Conservation (phyloP, 306 rosid species). For the Fragaria vesca region DNA sequence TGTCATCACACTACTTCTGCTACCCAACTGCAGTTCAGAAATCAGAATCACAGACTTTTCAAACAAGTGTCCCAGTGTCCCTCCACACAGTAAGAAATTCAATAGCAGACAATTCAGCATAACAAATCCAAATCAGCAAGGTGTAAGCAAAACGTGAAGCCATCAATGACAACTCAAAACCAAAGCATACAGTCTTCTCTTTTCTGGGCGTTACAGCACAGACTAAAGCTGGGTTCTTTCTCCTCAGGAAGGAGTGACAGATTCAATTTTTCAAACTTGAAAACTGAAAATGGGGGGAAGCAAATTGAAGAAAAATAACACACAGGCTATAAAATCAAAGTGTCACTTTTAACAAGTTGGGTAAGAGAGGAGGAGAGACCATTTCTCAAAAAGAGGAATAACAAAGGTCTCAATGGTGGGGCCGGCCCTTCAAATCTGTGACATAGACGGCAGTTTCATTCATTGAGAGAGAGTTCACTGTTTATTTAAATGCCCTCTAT, state of each 20-base stretch:
- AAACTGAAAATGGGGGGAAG: constrained; percentile 7
- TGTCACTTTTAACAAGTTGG: not conserved
- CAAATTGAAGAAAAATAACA: too few species aligned
- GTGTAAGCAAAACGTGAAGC: constrained; percentile 5
- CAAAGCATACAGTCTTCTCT: not conserved
- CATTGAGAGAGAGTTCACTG: constrained; percentile 24
- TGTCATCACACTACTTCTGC: not conserved
- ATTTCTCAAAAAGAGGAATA: constrained; percentile 43
- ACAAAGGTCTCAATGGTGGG: constrained; percentile 81
- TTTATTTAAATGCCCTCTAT: constrained; percentile 37
- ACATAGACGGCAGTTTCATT: constrained; percentile 73
- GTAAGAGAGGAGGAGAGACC: constrained; percentile 5
- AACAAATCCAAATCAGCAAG: not conserved
- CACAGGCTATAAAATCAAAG: not conserved
- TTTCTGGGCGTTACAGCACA: constrained; percentile 1
- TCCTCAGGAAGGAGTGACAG: not conserved
- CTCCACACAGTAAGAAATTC: not conserved
- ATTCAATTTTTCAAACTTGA: not conserved
- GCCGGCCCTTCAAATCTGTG: constrained; percentile 76
- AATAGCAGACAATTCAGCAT: not conserved
- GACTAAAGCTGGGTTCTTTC: not conserved
- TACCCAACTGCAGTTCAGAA: not conserved
- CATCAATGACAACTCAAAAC: not conserved
- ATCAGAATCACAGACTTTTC: not conserved
- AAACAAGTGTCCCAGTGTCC: not conserved